These are phyloP conservation scores for Calonectria ilicicola DNA, from an alignment of 2,329 filamentous ascomycete genomes.

Conservation along the genomic window DNA sequence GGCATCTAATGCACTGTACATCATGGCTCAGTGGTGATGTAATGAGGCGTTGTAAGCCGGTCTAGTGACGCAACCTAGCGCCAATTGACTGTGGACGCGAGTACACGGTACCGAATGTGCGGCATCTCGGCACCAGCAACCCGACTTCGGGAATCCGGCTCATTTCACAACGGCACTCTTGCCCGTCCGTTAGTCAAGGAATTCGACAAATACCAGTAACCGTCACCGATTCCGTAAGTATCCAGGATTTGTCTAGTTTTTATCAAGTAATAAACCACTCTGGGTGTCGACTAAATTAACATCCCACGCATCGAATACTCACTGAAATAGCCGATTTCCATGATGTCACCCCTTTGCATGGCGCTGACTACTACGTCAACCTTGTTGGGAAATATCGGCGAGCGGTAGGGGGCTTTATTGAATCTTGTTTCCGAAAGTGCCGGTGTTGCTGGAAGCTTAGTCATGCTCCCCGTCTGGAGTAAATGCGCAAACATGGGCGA, in stretches of 20 bases:
- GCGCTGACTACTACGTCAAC: not conserved
- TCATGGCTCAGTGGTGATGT: not conserved
- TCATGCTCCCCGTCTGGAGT: not conserved
- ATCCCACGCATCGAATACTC: not conserved
- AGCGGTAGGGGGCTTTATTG: not conserved
- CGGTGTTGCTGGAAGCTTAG: not conserved
- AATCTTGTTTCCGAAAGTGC: not conserved
- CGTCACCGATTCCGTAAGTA: too few relatives aligned
- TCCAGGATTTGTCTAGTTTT: not conserved
- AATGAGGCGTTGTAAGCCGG: not conserved
- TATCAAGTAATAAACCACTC: not conserved
- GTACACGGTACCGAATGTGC: not conserved
- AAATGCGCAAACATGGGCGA: not conserved
- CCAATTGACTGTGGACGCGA: too few relatives aligned
- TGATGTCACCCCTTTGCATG: not conserved
- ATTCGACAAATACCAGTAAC: not conserved
- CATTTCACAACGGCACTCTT: not conserved
- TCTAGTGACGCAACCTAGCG: not conserved
- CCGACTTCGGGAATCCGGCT: not conserved
- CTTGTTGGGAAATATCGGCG: not conserved
- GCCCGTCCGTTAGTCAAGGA: not conserved
- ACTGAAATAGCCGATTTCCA: not conserved
- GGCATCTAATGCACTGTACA: not conserved
- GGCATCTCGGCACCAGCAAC: not conserved
- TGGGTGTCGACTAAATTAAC: not conserved